phyloP scores from a whole-genome alignment of 139 green algal species.

The Coccomyxa sp. region DNA sequence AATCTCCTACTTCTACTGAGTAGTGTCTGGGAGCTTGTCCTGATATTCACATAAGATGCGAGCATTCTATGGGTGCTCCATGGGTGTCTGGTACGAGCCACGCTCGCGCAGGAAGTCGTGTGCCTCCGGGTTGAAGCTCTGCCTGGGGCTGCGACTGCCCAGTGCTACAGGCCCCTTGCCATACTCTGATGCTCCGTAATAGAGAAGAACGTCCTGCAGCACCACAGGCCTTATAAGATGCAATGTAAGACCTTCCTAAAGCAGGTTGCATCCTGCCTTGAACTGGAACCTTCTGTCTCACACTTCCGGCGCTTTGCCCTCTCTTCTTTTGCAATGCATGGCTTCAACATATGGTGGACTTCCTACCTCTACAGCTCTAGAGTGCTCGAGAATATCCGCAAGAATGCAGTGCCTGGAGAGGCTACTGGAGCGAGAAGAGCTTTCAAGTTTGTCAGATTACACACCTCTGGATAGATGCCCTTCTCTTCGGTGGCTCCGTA shows the following conservation, averaged over 20 bases:
- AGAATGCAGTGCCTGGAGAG: background rate
- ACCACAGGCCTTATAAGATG: background rate
- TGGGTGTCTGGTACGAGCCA: slow-evolving; percentile 69
- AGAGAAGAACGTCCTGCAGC: slow-evolving; percentile 65
- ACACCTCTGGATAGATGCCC: slow-evolving; percentile 91
- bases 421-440: background rate
- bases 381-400: background rate
- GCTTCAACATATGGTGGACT: background rate
- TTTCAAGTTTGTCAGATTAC: background rate
- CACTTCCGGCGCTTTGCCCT: too few relatives aligned
- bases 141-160: slow-evolving; percentile 66
- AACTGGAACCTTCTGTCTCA: too few relatives aligned
- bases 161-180: slow-evolving; percentile 60
- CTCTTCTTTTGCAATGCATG: too few relatives aligned
- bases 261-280: too few relatives aligned
- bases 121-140: slow-evolving; percentile 76
- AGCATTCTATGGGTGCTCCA: slow-evolving; percentile 31
- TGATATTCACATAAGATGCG: too few relatives aligned
- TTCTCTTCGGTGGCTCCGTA: slow-evolving; percentile 94
- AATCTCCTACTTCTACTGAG: too few relatives aligned
- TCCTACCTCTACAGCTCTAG: background rate
- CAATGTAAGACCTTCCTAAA: too few relatives aligned
- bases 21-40: too few relatives aligned
- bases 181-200: slow-evolving; percentile 85
- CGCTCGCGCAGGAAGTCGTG: slow-evolving; percentile 70